Base-by-base conservation (phyloP, 2,329 filamentous ascomycete genomes). In the Cephalotrichum gorgonifer region DNA sequence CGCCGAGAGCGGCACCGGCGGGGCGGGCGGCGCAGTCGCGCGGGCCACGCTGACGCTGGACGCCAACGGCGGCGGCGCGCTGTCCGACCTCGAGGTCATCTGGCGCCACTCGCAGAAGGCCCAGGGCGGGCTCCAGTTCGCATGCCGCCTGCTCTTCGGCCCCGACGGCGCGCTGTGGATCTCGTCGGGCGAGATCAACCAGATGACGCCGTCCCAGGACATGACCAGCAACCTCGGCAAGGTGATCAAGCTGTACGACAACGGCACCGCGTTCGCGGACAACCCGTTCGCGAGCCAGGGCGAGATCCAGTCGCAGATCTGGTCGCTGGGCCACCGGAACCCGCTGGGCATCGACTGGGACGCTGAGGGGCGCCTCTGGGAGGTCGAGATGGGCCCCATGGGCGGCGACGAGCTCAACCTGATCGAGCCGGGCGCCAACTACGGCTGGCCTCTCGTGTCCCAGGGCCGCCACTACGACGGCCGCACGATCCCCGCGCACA, bases 361-460 rank as follows among this genome's bases (percentile, higher is more conserved):
- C 55, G 59, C 55, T 42, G 47, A 64, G 53, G 60, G 60, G 4
- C 60, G 60, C 46, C 60, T 64, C 51, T 64, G 61, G 61, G 61
- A 64, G 55, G 51, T 63, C 51, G 61, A 64, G 54, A 64, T 64
- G 61, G 61, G 61, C 2, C 61, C 61, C 45, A 59, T 58, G 56
- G 61, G 61, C 53, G 61, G 61, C 55, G 61, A 64, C 51, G 61
- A 64, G 58, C 53, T 64, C 54, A 64, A 64, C 57, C 55, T 64
- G 54, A 64, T 64, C 56, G 17, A 62, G 54, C 33, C 43, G 47
- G 61, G 60, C 53, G 58, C 54, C 56, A 64, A 64, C 57, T 64
- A 64, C 54, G 61, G 61, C 47, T 64, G 61, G 61, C 60, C 61
- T 49, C 44, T 59, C 49, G 61, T 64, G 50, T 64, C 56, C 51